Evolutionary conservation across 225 moss, liverwort and hornwort species (phyloP).

Genomic region (Straminergon stramineum): DNA sequence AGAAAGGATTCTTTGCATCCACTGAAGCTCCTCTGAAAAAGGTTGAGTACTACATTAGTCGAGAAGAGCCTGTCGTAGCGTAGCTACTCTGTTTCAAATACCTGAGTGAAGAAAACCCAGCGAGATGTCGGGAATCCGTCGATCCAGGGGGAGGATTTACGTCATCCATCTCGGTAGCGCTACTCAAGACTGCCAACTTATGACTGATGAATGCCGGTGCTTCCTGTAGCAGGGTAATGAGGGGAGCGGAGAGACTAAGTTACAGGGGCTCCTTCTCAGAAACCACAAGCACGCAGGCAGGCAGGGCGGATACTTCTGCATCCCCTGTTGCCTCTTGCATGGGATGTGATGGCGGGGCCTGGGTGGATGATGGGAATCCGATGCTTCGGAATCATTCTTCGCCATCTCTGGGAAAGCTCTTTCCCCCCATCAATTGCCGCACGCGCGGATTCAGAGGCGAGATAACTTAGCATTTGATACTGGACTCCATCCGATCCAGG

Average conservation of each 20-base stretch:
- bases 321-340: background rate
- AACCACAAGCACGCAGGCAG: background rate
- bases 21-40: background rate
- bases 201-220: background rate
- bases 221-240: background rate
- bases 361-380: background rate
- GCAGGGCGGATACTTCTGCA: background rate
- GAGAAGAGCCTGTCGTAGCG: background rate
- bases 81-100: background rate
- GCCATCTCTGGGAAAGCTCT: background rate
- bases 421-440: background rate
- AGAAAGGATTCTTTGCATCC: background rate
- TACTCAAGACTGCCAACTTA: background rate
- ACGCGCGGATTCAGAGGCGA: background rate
- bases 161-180: background rate
- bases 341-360: background rate
- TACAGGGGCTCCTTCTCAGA: background rate
- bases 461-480: background rate
- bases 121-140: background rate
- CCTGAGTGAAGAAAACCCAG: background rate
- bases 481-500: background rate
- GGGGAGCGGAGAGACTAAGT: background rate
- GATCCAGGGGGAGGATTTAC: background rate
- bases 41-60: background rate
- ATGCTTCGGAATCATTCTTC: background rate